These are phyloP conservation scores for Saccharomycopsis javanensis DNA, from an alignment of 805 yeast genomes.

Conservation along the genomic window DNA sequence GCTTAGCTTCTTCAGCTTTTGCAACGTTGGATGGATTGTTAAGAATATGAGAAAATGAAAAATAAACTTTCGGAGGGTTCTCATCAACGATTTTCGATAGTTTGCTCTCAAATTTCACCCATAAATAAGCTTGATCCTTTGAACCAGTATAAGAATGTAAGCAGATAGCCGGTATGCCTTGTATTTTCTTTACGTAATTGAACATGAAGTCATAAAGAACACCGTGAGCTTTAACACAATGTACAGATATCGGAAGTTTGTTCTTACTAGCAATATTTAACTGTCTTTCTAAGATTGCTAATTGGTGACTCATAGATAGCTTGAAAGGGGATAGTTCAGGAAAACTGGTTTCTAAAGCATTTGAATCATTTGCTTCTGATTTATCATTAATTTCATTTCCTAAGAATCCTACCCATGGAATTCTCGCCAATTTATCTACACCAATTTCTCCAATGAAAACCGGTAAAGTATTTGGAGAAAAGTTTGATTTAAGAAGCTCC, in stretches of 20 bases:
- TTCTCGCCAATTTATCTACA: constrained; percentile 62
- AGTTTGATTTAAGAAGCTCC: not conserved
- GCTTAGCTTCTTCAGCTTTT: constrained; percentile 22
- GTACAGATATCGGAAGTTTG: constrained; percentile 56
- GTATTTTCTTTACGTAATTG: constrained; percentile 16
- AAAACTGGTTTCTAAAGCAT: not conserved
- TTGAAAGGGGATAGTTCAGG: constrained; percentile 33
- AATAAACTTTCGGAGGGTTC: constrained; percentile 28
- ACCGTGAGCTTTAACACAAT: constrained; percentile 78
- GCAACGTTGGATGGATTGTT: constrained; percentile 26
- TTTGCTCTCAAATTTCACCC: constrained; percentile 30
- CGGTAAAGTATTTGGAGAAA: not conserved
- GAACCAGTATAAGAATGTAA: constrained; percentile 88
- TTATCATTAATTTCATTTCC: constrained; percentile 28
- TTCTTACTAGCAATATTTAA: constrained; percentile 43
- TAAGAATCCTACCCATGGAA: constrained; percentile 52
- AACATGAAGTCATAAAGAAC: constrained; percentile 38
- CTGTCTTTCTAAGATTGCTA: constrained; percentile 38
- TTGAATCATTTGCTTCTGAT: constrained; percentile 8
- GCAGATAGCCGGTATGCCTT: constrained; percentile 35
- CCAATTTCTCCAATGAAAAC: constrained; percentile 84
- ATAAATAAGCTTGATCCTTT: constrained; percentile 47
- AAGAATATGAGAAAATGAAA: constrained; percentile 47
- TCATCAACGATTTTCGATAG: constrained; percentile 17
- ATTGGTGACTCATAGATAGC: constrained; percentile 62